These are phyloP conservation scores for Coemansia sp. DNA, from an alignment of 192 early-diverging fungal species.

Conservation along the genomic window DNA sequence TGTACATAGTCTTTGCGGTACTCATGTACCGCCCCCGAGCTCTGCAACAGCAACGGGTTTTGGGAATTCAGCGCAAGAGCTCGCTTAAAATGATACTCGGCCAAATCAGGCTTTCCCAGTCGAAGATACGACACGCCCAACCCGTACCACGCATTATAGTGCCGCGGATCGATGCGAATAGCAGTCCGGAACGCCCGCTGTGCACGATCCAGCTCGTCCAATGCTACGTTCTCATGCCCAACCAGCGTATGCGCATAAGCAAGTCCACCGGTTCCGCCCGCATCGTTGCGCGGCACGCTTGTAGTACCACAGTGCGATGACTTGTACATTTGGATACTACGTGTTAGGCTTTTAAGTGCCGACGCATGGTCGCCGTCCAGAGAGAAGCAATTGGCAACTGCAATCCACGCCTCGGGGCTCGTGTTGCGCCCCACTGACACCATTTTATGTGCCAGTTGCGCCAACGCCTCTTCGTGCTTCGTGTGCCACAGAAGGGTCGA, in stretches of 20 bases:
- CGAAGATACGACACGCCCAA: slow-evolving; percentile 69
- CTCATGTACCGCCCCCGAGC: slow-evolving; percentile 72
- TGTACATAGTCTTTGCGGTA: slow-evolving; percentile 51
- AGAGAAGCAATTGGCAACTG: slow-evolving; percentile 71
- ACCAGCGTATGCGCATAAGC: slow-evolving; percentile 81
- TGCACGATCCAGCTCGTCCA: slow-evolving; percentile 74
- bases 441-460: slow-evolving; percentile 73
- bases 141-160: slow-evolving; percentile 87
- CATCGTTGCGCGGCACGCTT: slow-evolving; percentile 31
- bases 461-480: slow-evolving; percentile 65
- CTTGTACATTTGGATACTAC: slow-evolving; percentile 64
- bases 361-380: slow-evolving; percentile 70
- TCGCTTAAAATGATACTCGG: slow-evolving; percentile 69
- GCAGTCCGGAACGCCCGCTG: slow-evolving; percentile 70
- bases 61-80: slow-evolving; percentile 71
- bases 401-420: slow-evolving; percentile 80
- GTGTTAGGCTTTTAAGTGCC: slow-evolving; percentile 73
- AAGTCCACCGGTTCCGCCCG: slow-evolving; percentile 31
- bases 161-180: slow-evolving; percentile 65
- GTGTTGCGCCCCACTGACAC: slow-evolving; percentile 58
- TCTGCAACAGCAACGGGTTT: slow-evolving; percentile 69
- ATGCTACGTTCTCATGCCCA: slow-evolving; percentile 76
- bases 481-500: slow-evolving; percentile 87
- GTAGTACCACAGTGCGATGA: slow-evolving; percentile 19
- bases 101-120: slow-evolving; percentile 68